Evolutionary conservation across 2,329 filamentous ascomycete genomes (phyloP).

Genomic region (Colletotrichum sidae): DNA sequence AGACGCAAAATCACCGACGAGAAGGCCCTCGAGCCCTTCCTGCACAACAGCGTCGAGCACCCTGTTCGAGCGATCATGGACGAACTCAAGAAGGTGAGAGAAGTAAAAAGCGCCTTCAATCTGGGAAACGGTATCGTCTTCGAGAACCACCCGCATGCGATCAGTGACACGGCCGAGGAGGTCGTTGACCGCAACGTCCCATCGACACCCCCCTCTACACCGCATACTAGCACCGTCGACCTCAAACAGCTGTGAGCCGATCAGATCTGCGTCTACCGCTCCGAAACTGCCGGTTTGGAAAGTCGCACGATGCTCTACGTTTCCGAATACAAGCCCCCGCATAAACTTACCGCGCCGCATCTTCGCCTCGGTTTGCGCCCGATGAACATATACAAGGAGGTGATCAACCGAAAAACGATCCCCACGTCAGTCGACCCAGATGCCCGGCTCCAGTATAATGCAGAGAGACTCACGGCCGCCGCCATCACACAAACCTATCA

Average conservation of each 20-base stretch:
- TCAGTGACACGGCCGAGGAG: conserved; percentile 44
- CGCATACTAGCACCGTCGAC: neutral
- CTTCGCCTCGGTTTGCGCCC: neutral
- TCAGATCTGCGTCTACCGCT: neutral
- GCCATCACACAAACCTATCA: conserved; percentile 60
- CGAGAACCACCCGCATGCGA: conserved; percentile 44
- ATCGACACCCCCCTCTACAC: conserved; percentile 22
- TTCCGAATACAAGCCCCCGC: neutral
- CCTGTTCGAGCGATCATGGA: conserved; percentile 47
- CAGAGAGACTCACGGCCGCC: conserved; percentile 40
- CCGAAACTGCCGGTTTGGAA: neutral
- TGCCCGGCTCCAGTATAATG: too few species aligned
- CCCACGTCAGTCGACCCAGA: neutral
- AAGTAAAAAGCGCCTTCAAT: conserved; percentile 39
- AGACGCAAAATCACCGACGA: conserved; percentile 40
- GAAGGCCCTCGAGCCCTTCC: conserved; percentile 46
- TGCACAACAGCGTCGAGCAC: conserved; percentile 45
- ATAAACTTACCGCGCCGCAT: neutral
- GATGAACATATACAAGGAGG: neutral
- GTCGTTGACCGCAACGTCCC: conserved; percentile 42
- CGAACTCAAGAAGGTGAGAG: conserved; percentile 41
- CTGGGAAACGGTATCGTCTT: conserved; percentile 47
- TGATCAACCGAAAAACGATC: neutral
- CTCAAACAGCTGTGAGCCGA: neutral
- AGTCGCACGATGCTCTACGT: neutral